phyloP scores from a whole-genome alignment of 2,329 filamentous ascomycete genomes.

The Sclerotinia spermophila region DNA sequence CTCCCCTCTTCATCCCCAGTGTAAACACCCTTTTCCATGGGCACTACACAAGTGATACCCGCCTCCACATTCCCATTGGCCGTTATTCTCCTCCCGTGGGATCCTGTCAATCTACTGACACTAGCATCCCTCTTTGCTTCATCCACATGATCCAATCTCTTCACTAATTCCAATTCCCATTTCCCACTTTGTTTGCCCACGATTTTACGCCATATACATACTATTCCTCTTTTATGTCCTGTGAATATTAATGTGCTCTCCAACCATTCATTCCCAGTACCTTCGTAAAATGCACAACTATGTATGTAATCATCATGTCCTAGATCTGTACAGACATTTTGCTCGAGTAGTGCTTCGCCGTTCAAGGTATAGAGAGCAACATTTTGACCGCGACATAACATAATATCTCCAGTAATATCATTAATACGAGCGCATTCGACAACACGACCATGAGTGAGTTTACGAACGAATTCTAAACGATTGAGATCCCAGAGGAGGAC shows the following conservation, averaged over 20 bases:
- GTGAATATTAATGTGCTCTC: constrained; percentile 85
- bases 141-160: constrained; percentile 78
- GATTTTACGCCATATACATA: constrained; percentile 69
- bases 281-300: constrained; percentile 89
- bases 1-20: constrained; percentile 90
- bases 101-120: constrained; percentile 38
- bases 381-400: constrained; percentile 73
- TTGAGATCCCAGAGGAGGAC: constrained; percentile 95
- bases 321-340: constrained; percentile 65
- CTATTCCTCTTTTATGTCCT: constrained; percentile 77
- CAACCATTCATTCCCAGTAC: constrained; percentile 87
- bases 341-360: constrained; percentile 75
- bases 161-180: constrained; percentile 76
- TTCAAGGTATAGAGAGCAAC: constrained; percentile 84
- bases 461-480: constrained; percentile 78
- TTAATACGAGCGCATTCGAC: constrained; percentile 80
- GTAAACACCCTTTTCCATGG: constrained; percentile 80
- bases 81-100: constrained; percentile 25
- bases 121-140: constrained; percentile 49
- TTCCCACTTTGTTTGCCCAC: constrained; percentile 50
- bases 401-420: constrained; percentile 84
- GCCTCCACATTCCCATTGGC: constrained; percentile 50
- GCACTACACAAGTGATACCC: constrained; percentile 80
- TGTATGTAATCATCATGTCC: constrained; percentile 69
- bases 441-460: constrained; percentile 56